Percentiles rank a stretch among this genome's conserved stretches.
Conservation (phyloP, 306 rosid species). For the Quercus gilva region DNA sequence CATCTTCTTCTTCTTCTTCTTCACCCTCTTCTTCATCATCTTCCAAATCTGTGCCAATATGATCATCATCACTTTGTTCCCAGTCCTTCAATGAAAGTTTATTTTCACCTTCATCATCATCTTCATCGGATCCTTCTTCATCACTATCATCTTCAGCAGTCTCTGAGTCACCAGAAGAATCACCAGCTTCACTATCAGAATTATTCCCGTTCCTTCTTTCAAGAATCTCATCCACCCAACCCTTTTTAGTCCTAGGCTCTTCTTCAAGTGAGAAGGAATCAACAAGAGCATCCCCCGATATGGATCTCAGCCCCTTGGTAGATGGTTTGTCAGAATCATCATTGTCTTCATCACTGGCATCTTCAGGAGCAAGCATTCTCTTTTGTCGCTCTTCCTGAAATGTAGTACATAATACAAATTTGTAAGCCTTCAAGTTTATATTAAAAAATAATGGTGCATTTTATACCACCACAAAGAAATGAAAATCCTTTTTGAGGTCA, state of each 20-base stretch:
- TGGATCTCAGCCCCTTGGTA: slow-evolving; percentile 44
- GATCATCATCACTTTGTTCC: slow-evolving; percentile 96
- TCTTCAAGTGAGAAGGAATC: slow-evolving; percentile 75
- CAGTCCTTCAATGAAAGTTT: slow-evolving; percentile 66
- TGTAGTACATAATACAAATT: background rate
- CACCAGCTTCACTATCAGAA: slow-evolving; percentile 59
- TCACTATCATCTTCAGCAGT: slow-evolving; percentile 47
- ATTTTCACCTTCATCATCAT: slow-evolving; percentile 28
- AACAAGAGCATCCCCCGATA: slow-evolving; percentile 94
- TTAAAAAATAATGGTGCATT: background rate
- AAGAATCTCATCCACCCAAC: slow-evolving; percentile 83
- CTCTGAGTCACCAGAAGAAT: slow-evolving; percentile 52
- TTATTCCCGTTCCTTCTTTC: slow-evolving; percentile 52
- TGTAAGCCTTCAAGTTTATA: slow-evolving; percentile 1
- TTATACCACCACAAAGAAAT: background rate
- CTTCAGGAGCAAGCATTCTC: slow-evolving; percentile 71
- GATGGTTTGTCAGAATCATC: slow-evolving; percentile 52
- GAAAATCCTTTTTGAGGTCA: no score
- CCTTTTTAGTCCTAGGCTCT: slow-evolving; percentile 52
- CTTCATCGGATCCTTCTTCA: slow-evolving; percentile 56
- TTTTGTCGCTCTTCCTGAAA: slow-evolving; percentile 84
- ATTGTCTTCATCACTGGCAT: slow-evolving; percentile 70
- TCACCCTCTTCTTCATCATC: slow-evolving; percentile 36
- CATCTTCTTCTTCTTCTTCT: slow-evolving; percentile 33
- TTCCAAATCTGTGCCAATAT: slow-evolving; percentile 43